Evolutionary conservation across 1,284 basidiomycete genomes (phyloP).

Genomic region (Pascua guehoae): DNA sequence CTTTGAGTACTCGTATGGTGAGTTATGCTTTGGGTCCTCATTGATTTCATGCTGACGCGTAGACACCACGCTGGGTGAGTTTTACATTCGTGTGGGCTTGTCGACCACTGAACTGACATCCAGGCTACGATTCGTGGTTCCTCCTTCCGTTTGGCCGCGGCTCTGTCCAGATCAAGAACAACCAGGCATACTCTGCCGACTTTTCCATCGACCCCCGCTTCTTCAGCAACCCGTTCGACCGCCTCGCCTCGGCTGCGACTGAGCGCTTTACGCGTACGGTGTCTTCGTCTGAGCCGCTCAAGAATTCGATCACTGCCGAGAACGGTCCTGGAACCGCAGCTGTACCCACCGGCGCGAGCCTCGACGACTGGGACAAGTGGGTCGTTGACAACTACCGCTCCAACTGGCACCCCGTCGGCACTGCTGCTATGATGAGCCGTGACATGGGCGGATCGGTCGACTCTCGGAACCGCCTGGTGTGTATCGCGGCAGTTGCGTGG

Average conservation of each 20-base stretch:
- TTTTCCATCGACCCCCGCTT: slow-evolving; percentile 45
- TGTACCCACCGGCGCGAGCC: slow-evolving; percentile 27
- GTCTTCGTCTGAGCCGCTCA: slow-evolving; percentile 17
- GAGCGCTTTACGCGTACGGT: slow-evolving; percentile 24
- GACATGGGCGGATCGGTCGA: slow-evolving; percentile 57
- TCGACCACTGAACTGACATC: background rate
- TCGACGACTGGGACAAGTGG: slow-evolving; percentile 49
- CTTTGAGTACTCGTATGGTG: slow-evolving; percentile 37
- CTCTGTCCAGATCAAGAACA: slow-evolving; percentile 35
- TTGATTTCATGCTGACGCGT: too few relatives aligned
- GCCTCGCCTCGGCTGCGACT: slow-evolving; percentile 23
- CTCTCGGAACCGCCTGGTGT: slow-evolving; percentile 47
- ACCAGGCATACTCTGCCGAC: slow-evolving; percentile 30
- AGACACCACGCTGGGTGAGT: too few relatives aligned
- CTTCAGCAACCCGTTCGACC: slow-evolving; percentile 39
- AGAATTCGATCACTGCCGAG: slow-evolving; percentile 33
- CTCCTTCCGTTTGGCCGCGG: slow-evolving; percentile 46
- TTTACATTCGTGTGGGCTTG: too few relatives aligned
- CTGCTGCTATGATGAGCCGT: slow-evolving; percentile 60
- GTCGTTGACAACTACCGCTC: slow-evolving; percentile 31
- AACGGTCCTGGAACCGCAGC: slow-evolving; percentile 35
- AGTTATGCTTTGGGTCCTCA: background rate
- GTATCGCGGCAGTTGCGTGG: slow-evolving; percentile 50
- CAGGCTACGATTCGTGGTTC: slow-evolving; percentile 45
- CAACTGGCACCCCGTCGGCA: slow-evolving; percentile 56